These are phyloP conservation scores for Aureobasidium sp. DNA, from an alignment of 2,329 filamentous ascomycete species.

Conservation along the genomic window DNA sequence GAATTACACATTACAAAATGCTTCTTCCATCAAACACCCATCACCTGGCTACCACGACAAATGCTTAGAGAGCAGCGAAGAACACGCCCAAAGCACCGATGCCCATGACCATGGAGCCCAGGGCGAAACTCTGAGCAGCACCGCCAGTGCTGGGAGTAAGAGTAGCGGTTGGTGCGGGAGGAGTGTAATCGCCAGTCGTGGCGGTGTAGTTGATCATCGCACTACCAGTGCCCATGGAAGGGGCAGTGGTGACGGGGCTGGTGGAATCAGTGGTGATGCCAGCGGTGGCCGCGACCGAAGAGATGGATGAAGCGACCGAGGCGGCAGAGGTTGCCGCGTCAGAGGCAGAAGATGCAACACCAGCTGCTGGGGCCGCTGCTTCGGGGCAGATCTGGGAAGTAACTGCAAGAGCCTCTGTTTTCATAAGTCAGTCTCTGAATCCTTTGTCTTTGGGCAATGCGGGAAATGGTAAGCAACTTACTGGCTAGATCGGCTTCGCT, in stretches of 20 bases:
- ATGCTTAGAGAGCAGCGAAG: background rate
- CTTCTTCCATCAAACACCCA: background rate
- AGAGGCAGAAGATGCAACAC: background rate
- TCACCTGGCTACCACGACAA: background rate
- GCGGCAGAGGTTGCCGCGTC: background rate
- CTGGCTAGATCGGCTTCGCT: background rate
- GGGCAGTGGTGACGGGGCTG: background rate
- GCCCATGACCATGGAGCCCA: background rate
- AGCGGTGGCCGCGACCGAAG: background rate
- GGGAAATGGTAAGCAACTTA: background rate
- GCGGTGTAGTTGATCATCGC: slow-evolving; percentile 4
- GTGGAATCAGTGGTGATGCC: background rate
- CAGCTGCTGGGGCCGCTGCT: background rate
- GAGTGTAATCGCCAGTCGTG: slow-evolving; percentile 6
- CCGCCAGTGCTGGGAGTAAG: background rate
- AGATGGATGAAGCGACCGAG: background rate
- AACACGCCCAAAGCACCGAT: slow-evolving; percentile 6
- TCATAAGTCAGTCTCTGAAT: background rate
- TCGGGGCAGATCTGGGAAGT: background rate
- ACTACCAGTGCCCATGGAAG: background rate
- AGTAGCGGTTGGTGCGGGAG: background rate
- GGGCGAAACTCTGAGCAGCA: background rate
- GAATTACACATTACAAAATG: slow-evolving; percentile 8
- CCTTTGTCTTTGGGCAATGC: background rate
- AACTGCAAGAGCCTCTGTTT: background rate